Base-by-base conservation (phyloP, 2,329 filamentous ascomycete species). In the Xylariaceae sp. region DNA sequence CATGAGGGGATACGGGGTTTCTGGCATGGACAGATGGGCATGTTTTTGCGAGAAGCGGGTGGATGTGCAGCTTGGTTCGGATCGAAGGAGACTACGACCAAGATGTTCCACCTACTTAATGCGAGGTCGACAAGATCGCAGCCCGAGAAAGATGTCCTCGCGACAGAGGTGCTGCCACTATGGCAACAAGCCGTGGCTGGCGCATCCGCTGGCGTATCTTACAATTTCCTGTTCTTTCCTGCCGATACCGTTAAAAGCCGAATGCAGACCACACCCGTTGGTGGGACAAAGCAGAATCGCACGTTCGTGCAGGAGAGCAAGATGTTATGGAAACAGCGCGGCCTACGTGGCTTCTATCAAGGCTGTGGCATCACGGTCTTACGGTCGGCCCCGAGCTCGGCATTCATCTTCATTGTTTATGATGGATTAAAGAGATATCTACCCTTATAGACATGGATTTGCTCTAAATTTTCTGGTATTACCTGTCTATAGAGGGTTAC, bases 221-320 rank as follows among this genome's bases (percentile, higher is more conserved):
- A 98, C 71, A 98, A 98, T 65, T 97, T 97, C 64, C 71, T 95
- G 19, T 96, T 97, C 74, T 98, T 93, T 65, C 93, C 93, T 0
- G 93, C 93, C 40, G 93, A 98, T 65, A 98, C 93, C 1, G 86
- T 98, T 72, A 98, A 98, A 71, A 94, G 88, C 16, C 83, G 92
- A 38, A 95, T 98, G 84, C 93, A 98, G 70, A 98, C 93, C 0
- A 79, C 86, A 42, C 85, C 90, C 5, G 73, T 88, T 35, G 78
- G 76, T 23, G 71, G 74, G 7, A 68, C 72, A 19, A 72, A 71
- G 2, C 47, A 70, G 44, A 76, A 77, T 42, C 78, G 77, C 34
- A 84, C 82, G 0, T 97, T 98, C 60, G 79, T 76, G 70, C 72
- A 76, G 29, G 89, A 94, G 48, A 82, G 83, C 0, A 76, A 70